phyloP scores from a whole-genome alignment of 75 land plant genomes.

The Pinus tabuliformis region DNA sequence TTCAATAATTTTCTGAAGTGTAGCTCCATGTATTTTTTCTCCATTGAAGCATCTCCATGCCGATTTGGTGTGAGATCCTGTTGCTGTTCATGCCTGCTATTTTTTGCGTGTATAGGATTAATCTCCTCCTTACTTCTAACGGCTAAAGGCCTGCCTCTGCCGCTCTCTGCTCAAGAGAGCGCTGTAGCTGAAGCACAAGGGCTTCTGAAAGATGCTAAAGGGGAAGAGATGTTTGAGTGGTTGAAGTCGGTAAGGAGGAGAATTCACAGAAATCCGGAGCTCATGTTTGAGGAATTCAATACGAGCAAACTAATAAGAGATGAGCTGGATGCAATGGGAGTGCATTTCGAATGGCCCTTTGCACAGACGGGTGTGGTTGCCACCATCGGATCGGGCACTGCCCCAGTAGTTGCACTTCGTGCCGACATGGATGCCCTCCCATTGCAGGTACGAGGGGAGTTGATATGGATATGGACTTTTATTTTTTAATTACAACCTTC shows the following conservation, averaged over 20 bases:
- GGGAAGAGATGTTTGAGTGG: slow-evolving; percentile 55
- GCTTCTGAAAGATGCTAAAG: slow-evolving; percentile 28
- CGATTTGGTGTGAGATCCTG: no score
- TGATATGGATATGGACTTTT: no score
- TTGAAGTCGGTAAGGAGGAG: slow-evolving; percentile 45
- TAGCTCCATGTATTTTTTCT: no score
- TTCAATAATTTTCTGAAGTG: no score
- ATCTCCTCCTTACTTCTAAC: no score
- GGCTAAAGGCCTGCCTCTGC: no score
- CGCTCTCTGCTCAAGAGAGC: no score
- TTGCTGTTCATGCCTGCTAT: no score
- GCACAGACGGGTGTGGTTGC: slow-evolving; percentile 73
- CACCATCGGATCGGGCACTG: slow-evolving; percentile 48
- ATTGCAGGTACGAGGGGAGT: slow-evolving; percentile 42
- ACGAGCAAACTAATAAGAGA: slow-evolving; percentile 62
- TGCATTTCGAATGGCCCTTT: slow-evolving; percentile 60
- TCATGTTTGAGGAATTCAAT: slow-evolving; percentile 54
- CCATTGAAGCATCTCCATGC: no score
- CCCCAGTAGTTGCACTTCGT: slow-evolving; percentile 58
- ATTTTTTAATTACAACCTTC: no score
- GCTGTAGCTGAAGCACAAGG: not conserved
- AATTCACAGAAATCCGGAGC: slow-evolving; percentile 66
- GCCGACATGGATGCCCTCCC: slow-evolving; percentile 92
- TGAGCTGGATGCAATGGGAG: slow-evolving; percentile 61
- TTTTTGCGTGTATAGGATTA: no score